A percentile compares a stretch with the other conserved stretches of the same genome.
These are phyloP conservation scores for Ilyonectria robusta DNA, from an alignment of 2,329 filamentous ascomycete species.

Conservation along the genomic window DNA sequence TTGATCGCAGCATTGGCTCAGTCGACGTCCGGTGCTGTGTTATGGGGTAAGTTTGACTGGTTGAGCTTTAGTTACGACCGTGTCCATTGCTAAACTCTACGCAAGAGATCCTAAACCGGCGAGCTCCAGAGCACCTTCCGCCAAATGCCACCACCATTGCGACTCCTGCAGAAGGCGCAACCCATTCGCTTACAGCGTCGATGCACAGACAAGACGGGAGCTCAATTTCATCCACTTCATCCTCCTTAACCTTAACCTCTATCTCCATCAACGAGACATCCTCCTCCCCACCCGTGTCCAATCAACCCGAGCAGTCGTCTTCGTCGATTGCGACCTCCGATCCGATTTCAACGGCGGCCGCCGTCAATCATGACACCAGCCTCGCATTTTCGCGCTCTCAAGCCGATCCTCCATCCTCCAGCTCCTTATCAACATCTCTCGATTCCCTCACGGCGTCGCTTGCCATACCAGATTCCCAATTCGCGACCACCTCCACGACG, in stretches of 20 bases:
- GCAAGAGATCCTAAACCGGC: conserved; percentile 15
- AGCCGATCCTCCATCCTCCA: neutral
- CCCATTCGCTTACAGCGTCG: conserved; percentile 8
- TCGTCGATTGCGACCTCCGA: neutral
- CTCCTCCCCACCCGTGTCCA: neutral
- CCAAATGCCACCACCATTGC: conserved; percentile 20
- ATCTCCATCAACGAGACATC: neutral
- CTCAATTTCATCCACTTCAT: neutral
- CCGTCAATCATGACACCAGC: neutral
- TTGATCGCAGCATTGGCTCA: conserved; percentile 34
- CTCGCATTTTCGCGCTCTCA: neutral
- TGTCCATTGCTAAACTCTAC: conserved; percentile 9
- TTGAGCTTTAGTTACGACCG: neutral
- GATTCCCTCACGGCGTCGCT: neutral
- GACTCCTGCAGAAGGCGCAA: conserved; percentile 5
- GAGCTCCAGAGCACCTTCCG: conserved; percentile 10
- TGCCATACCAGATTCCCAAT: neutral
- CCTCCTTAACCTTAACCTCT: neutral
- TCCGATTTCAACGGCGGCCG: neutral
- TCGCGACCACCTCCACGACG: neutral
- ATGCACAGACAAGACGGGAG: neutral
- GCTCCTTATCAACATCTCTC: neutral
- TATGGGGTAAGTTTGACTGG: conserved; percentile 26
- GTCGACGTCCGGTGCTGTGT: conserved; percentile 33
- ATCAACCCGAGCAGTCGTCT: neutral